Percentiles rank a stretch among this genome's conserved stretches.
phyloP scores from a whole-genome alignment of 495 filamentous ascomycete species.

The Evansstolkia leycettana region DNA sequence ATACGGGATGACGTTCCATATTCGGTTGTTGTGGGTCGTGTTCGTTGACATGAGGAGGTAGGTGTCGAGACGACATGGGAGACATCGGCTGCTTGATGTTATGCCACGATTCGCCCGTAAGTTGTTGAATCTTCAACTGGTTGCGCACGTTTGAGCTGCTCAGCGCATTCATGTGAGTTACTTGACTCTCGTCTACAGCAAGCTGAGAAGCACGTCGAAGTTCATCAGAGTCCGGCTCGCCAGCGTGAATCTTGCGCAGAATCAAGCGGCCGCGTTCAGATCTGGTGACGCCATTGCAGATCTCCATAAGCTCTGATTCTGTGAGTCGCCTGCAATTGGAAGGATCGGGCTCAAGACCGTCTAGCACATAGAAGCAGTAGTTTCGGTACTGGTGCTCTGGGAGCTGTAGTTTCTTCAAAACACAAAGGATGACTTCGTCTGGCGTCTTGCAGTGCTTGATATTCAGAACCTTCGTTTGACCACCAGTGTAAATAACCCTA shows the following conservation, averaged over 20 bases:
- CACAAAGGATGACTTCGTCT: slow-evolving; percentile 79
- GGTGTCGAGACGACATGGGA: slow-evolving; percentile 52
- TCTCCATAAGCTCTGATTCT: slow-evolving; percentile 76
- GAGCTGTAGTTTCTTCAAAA: slow-evolving; percentile 67
- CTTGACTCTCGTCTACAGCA: slow-evolving; percentile 68
- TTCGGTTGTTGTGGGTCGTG: slow-evolving; percentile 28
- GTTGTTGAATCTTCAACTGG: slow-evolving; percentile 65
- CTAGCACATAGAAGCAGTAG: slow-evolving; percentile 73
- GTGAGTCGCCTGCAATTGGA: slow-evolving; percentile 63
- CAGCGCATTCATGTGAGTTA: slow-evolving; percentile 51
- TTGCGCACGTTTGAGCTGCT: slow-evolving; percentile 52
- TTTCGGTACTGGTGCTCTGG: slow-evolving; percentile 66
- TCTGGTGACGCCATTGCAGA: slow-evolving; percentile 47
- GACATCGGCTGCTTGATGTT: slow-evolving; percentile 74
- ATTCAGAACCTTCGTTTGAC: slow-evolving; percentile 83
- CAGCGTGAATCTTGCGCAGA: slow-evolving; percentile 73
- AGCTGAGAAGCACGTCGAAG: slow-evolving; percentile 72
- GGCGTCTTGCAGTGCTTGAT: slow-evolving; percentile 79
- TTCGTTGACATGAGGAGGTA: slow-evolving; percentile 43
- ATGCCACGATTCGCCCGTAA: slow-evolving; percentile 75
- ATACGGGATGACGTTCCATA: slow-evolving; percentile 34
- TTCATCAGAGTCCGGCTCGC: slow-evolving; percentile 72
- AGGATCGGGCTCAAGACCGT: slow-evolving; percentile 71
- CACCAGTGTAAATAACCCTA: slow-evolving; percentile 79
- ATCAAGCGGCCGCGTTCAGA: slow-evolving; percentile 85